Evolutionary conservation across 345 rosid genomes (phyloP).

Genomic region (rapeseed (Brassica napus)): DNA sequence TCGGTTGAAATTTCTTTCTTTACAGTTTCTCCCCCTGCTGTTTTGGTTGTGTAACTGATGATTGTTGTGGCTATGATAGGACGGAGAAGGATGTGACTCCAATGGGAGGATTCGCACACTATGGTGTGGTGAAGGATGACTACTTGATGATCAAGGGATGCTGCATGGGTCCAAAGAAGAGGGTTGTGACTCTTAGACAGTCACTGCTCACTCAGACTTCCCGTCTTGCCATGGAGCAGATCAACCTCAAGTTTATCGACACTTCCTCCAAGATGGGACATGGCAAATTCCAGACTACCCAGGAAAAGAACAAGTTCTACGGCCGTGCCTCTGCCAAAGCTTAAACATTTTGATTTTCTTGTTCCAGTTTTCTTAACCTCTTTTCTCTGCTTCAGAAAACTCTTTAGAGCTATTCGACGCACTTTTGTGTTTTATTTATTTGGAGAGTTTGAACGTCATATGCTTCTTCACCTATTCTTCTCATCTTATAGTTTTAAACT

Average conservation of each 20-base stretch:
- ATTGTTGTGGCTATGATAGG: not conserved
- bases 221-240: not conserved
- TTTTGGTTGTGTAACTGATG: not conserved
- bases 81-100: not conserved
- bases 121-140: not conserved
- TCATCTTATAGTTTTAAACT: not conserved
- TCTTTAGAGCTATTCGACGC: not conserved
- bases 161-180: not conserved
- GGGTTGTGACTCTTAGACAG: not conserved
- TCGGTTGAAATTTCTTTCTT: not conserved
- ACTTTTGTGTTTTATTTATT: not conserved
- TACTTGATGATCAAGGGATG: not conserved
- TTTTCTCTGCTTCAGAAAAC: not conserved
- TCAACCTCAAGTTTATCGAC: not conserved
- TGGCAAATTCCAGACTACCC: not conserved
- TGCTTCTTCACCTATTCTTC: not conserved
- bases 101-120: not conserved
- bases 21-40: not conserved
- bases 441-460: not conserved
- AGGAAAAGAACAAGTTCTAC: not conserved
- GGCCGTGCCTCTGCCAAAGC: not conserved
- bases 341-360: not conserved
- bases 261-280: not conserved
- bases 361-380: not conserved
- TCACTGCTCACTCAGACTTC: not conserved